These are phyloP conservation scores for Hypoxylon lenormandii DNA, from an alignment of 495 filamentous ascomycete species.

Conservation along the genomic window DNA sequence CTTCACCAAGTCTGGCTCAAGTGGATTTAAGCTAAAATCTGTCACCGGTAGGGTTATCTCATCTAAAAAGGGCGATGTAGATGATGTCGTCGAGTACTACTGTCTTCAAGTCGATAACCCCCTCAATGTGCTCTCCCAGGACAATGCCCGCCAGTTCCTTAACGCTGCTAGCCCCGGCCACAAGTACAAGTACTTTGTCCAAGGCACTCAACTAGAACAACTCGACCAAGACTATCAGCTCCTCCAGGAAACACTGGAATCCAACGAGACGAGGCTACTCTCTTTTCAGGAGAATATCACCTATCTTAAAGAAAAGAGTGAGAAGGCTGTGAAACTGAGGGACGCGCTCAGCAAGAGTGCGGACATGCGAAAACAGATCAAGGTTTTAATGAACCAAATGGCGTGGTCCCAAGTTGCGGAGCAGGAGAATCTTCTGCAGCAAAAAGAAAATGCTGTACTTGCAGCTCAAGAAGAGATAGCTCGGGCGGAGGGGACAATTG, in stretches of 20 bases:
- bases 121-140: conserved; percentile 96
- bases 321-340: conserved; percentile 57
- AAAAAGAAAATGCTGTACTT: conserved; percentile 49
- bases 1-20: conserved; percentile 80
- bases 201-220: conserved; percentile 92
- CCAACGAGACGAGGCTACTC: conserved; percentile 60
- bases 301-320: conserved; percentile 56
- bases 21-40: conserved; percentile 88
- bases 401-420: conserved; percentile 76
- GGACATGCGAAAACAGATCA: conserved; percentile 66
- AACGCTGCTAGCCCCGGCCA: conserved; percentile 81
- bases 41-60: conserved; percentile 77
- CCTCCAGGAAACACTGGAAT: conserved; percentile 67
- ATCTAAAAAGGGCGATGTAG: conserved; percentile 85
- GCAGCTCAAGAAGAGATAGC: conserved; percentile 50
- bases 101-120: conserved; percentile 96
- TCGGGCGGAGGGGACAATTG: conserved; percentile 40
- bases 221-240: conserved; percentile 90
- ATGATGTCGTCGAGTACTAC: conserved; percentile 92
- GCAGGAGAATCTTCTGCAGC: conserved; percentile 52
- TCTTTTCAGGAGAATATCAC: conserved; percentile 73
- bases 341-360: conserved; percentile 56
- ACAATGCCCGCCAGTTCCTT: conserved; percentile 92
- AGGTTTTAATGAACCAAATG: conserved; percentile 69
- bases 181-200: conserved; percentile 97